Base-by-base conservation (phyloP, 441 rosid species). In the Gossypium gossypioides region DNA sequence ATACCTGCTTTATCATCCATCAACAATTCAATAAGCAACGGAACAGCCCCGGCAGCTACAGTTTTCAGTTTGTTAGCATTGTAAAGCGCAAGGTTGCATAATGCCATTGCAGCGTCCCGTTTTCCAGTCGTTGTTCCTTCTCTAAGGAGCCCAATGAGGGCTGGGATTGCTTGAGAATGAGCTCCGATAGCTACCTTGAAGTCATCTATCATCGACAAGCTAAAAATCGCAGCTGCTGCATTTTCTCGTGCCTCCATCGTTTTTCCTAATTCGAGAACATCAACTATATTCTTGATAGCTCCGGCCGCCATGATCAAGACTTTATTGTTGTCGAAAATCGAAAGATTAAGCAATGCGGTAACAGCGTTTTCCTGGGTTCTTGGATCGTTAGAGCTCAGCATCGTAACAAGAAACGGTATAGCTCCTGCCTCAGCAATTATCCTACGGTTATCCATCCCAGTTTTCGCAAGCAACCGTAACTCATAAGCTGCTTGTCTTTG, bases 221-320 rank as follows among this genome's bases (percentile, higher is more conserved):
- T 89, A 54, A 79, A 86, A 72, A 89, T 86, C n/a, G 91, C 57
- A 18, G 90, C 94, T 5, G 94, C 89, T 24, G 94, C 91, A 70
- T 89, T 89, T 74, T 87, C 94, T 65, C 87, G 86, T 9, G 91
- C 86, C 81, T 86, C 91, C 89, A 84, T 85, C 6, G 87, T 87
- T 78, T 79, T 82, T 10, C 91, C 94, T 22, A 81, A 76, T 79
- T 86, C 88, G 40, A 89, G 75, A 40, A 86, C 91, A 18, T 69
- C 63, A 69, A 86, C 70, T 10, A 89, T 86, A 81, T 72, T 85
- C 68, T 83, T 88, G 0, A 84, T 72, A 10, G 91, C 90, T n/a
- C 94, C 89, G 4, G 94, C 91, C 1, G 90, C 89, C 86, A 86
- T 82, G 63, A 89, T 85, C 16, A 89, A 78, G 58, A 79, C 61